Evolutionary conservation across 129 eudicot genomes (phyloP), one percentile per base, ranked within the genome.

Genomic region (Erigeron canadensis): DNA sequence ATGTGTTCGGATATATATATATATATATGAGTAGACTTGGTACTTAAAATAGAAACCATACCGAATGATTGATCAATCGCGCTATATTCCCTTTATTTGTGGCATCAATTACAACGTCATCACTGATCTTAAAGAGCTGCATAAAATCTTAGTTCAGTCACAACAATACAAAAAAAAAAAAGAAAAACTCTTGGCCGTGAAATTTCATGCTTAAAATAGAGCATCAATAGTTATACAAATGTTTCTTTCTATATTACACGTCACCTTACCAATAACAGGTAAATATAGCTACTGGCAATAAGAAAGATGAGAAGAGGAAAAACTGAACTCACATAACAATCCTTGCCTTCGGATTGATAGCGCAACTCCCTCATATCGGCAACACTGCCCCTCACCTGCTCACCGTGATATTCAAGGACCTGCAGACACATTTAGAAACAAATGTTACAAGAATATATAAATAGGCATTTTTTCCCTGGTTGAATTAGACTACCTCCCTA

Each of bases 91-190:
- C 98, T 60, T 71, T 84, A 59, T 81, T 47, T 40, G 96, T 91
- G 53, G 98, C 94, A 64, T 91, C 98, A 72, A 91, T 79, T 44
- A 91, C 96, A 8, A 88, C 74, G 73, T 91, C 91, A 53, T 91
- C 96, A 63, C 98, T 91, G 78, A 88, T 75, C 84, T 91, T 91
- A 61, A 91, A 91, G 54, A 91, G 94, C 97, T 91, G 91, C 84
- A 86, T 5, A 68, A 66, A 51, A 73, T 28, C 28, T 28, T 61
- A 70, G 37, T 69, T 63, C 64, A 22, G 55, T 71, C 12, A 10
- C 60, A 62, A 65, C 65, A 51, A 50, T 53, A 65, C 65, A 51
- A 50, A 55, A 54, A 54, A 47, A n/a, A 7, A 65, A 55, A 51
- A 50, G 42, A 54, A 54, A 47, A n/a, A 7, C 6, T 46, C 13